Conservation (phyloP, 768 basidiomycete species). For the Tylopilus balloui region DNA sequence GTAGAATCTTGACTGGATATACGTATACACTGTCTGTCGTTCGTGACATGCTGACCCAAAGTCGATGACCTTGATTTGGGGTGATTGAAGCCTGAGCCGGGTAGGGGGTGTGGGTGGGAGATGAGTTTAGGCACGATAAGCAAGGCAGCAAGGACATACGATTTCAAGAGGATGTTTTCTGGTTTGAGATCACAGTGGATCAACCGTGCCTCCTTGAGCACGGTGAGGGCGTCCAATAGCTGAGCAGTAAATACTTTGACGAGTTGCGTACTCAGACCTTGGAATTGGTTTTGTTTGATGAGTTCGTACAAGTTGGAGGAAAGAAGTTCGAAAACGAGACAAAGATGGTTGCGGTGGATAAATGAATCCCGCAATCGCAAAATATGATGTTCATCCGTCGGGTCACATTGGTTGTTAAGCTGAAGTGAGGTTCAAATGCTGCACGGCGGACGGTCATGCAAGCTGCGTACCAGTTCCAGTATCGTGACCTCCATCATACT, state of each 20-base stretch:
- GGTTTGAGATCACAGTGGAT: conserved; percentile 99
- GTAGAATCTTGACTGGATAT: conserved; percentile 98
- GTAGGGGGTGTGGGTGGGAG: background rate
- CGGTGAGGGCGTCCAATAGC: conserved; percentile 83
- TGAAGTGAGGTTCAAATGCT: conserved; percentile 29
- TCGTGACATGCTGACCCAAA: conserved; percentile 99
- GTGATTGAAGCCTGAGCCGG: conserved; percentile 76
- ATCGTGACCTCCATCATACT: conserved; percentile 99
- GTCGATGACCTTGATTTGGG: conserved; percentile 98
- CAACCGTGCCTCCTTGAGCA: conserved; percentile 91
- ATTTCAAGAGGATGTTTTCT: conserved; percentile 96
- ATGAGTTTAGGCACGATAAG: background rate
- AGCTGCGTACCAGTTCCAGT: conserved; percentile 74
- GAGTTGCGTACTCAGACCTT: conserved; percentile 92
- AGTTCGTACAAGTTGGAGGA: conserved; percentile 98
- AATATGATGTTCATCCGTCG: conserved; percentile 94
- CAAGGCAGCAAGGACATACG: conserved; percentile 49
- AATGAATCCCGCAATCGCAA: conserved; percentile 93
- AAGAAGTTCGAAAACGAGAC: conserved; percentile 95
- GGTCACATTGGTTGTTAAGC: conserved; percentile 94
- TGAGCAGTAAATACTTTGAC: conserved; percentile 99
- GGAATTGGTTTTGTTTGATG: conserved; percentile 99
- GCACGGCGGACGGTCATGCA: background rate
- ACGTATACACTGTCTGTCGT: conserved; percentile 99
- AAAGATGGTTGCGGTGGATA: conserved; percentile 93